phyloP scores from a whole-genome alignment of 495 filamentous ascomycete species.

The Talaromyces liani region DNA sequence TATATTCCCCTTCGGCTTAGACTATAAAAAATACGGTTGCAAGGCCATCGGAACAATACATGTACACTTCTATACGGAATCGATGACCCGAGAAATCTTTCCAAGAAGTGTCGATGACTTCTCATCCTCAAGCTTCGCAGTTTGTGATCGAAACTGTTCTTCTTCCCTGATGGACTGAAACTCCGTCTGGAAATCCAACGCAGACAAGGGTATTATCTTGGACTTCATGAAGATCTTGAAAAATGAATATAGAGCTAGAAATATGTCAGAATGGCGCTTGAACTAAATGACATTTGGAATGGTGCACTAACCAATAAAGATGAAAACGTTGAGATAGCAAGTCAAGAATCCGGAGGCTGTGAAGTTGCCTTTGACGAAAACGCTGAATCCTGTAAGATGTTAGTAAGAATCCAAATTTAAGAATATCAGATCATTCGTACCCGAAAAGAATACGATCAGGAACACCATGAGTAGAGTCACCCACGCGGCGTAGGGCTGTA shows the following conservation, averaged over 20 bases:
- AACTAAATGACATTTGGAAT: not conserved
- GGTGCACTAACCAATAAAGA: constrained; percentile 42
- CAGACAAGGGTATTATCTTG: constrained; percentile 6
- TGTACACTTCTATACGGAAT: not conserved
- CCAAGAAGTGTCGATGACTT: not conserved
- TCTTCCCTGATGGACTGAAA: not conserved
- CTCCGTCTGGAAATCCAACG: constrained; percentile 3
- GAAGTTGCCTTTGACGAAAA: constrained; percentile 31
- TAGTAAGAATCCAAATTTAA: not conserved
- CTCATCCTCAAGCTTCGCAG: not conserved
- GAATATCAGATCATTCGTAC: constrained; percentile 17
- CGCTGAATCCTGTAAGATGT: not conserved
- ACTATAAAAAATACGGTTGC: not conserved
- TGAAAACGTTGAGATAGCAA: constrained; percentile 53
- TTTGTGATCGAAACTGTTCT: not conserved
- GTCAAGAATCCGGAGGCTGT: constrained; percentile 49
- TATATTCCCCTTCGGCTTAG: not conserved
- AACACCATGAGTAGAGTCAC: constrained; percentile 57
- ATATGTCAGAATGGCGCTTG: not conserved
- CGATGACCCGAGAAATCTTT: not conserved
- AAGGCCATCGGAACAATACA: not conserved
- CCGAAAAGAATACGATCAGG: constrained; percentile 59
- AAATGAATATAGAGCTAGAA: constrained; percentile 30
- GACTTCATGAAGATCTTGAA: constrained; percentile 48
- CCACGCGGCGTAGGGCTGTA: constrained; percentile 52